Base-by-base conservation (phyloP, 2,329 filamentous ascomycete species). In the Diaporthe ilicicola region DNA sequence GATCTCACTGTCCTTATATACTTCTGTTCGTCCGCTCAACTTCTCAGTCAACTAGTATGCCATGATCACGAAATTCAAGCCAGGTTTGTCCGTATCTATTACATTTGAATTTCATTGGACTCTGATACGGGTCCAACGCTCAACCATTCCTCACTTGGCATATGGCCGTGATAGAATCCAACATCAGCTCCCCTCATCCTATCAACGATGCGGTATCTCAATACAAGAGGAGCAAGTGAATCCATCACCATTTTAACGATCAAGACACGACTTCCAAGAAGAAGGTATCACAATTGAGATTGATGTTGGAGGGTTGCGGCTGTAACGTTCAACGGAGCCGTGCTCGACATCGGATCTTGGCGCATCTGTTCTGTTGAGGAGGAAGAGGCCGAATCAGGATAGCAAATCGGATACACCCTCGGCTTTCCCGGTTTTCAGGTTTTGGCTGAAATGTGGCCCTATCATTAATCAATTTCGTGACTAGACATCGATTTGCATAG, bases 261-360 rank as follows among this genome's bases (percentile, higher is more conserved):
- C 3, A 0, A 34, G n/a, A 48, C 46, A 3, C 19, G 17, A 24
- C 1, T 19, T 13, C 4, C 19, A 46, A 34, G 17, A 34, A 34
- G 27, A 48, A 3, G 12, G 15, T 24, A 19, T 10, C 27, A 19
- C 2, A 15, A 12, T 24, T 19, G 12, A 34, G 12, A 17, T 29
- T 32, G 13, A 1, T n/a, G 27, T 19, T 19, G 56, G 42, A 22
- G 42, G 27, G 56, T 62, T 62, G 42, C 42, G 17, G 42, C 27
- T 62, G 56, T 29, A 62, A 62, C 56, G 19, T 34, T 12, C 27
- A 39, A 62, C 56, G 56, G 56, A 62, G 19, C 17, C 42, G n/a
- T 48, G 27, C 13, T 62, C 19, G 56, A 48, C 44, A n/a, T n/a
- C n/a, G n/a, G n/a, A n/a, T n/a, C 42, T 62, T 27, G 56, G 27